Conservation (phyloP, 805 yeast species). For the Starmerella sp. region DNA sequence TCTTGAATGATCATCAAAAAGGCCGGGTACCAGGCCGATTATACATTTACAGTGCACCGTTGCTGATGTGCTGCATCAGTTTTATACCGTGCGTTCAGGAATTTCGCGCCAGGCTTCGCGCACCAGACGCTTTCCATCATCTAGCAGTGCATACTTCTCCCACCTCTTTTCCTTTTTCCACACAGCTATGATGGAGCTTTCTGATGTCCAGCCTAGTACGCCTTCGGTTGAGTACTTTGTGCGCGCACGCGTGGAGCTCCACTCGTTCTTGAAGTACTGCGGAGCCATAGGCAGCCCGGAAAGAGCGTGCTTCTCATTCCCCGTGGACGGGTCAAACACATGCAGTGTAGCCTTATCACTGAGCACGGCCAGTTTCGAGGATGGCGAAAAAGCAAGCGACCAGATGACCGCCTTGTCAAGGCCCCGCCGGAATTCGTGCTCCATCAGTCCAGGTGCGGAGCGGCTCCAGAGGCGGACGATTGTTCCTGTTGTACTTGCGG, state of each 20-base stretch:
- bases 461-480: slow-evolving; percentile 43
- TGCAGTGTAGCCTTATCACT: slow-evolving; percentile 87
- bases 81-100: background rate
- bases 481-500: slow-evolving; percentile 76
- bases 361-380: slow-evolving; percentile 68
- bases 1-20: no score
- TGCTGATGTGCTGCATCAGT: no score
- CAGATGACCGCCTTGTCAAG: slow-evolving; percentile 72
- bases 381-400: slow-evolving; percentile 73
- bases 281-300: slow-evolving; percentile 56
- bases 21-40: no score
- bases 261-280: slow-evolving; percentile 62
- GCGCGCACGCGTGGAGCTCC: slow-evolving; percentile 76
- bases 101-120: slow-evolving; percentile 64
- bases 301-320: slow-evolving; percentile 50
- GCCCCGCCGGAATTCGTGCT: slow-evolving; percentile 76
- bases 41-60: no score
- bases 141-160: slow-evolving; percentile 74
- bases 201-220: slow-evolving; percentile 64
- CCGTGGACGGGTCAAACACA: slow-evolving; percentile 47
- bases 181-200: slow-evolving; percentile 57
- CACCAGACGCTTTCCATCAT: slow-evolving; percentile 47
- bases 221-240: slow-evolving; percentile 35
- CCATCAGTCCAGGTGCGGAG: background rate
- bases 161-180: slow-evolving; percentile 68